A percentile compares a stretch with the other conserved stretches of the same genome.
These are phyloP conservation scores for Theileria sp. DNA, from an alignment of 169 alveolate species.

Conservation along the genomic window DNA sequence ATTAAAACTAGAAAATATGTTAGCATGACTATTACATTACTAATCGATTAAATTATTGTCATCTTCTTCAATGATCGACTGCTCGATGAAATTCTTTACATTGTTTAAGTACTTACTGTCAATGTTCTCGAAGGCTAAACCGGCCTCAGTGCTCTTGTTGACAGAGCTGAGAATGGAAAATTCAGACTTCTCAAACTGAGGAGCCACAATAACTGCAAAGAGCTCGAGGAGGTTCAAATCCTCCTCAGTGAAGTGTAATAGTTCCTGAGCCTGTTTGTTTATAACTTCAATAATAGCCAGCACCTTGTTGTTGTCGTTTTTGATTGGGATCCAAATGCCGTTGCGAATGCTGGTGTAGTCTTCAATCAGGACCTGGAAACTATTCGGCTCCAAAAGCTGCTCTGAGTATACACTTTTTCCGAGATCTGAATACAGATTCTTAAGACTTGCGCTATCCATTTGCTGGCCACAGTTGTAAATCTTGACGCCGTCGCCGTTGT, in stretches of 20 bases:
- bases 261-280: constrained; percentile 64
- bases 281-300: constrained; percentile 65
- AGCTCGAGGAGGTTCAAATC: constrained; percentile 57
- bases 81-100: constrained; percentile 13
- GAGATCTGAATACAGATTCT: not conserved
- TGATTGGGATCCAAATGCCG: constrained; percentile 66
- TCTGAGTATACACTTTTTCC: not conserved
- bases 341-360: constrained; percentile 12
- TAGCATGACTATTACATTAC: not conserved
- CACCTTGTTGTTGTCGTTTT: constrained; percentile 52
- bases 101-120: constrained; percentile 18
- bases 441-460: not conserved
- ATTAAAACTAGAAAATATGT: no score
- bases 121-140: constrained; percentile 59
- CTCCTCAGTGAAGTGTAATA: constrained; percentile 54
- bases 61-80: constrained; percentile 15
- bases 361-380: not conserved
- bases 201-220: constrained; percentile 61
- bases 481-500: not conserved
- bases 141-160: constrained; percentile 62
- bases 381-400: not conserved
- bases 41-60: not conserved
- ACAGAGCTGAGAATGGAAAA: constrained; percentile 41
- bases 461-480: not conserved
- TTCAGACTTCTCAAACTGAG: constrained; percentile 64